Base-by-base conservation (phyloP, 305 asterid genomes). In the Lippia alba region DNA sequence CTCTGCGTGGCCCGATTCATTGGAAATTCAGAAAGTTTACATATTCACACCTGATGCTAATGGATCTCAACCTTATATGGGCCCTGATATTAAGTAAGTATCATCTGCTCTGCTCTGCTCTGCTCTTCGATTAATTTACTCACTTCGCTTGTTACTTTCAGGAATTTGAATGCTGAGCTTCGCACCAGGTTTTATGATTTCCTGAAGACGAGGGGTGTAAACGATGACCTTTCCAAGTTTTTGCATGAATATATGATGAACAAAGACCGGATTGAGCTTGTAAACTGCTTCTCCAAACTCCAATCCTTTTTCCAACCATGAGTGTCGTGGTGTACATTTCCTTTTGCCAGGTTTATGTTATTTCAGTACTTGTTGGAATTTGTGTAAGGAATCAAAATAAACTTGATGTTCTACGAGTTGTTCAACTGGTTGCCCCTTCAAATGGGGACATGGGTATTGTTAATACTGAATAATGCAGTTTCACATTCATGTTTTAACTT, bases 201-300 rank as follows among this genome's bases (percentile, higher is more conserved):
- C 79, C 73, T 85, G 68, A 62, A 83, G 40, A 19, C 54, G 45
- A 83, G 88, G 48, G 86, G 91, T 58, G 61, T 85, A 69, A 72
- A 79, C 48, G 74, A 64, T 45, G 85, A 72, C 32, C 85, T 85
- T 70, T 77, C 84, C 18, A 56, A 34, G 17, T 85, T 85, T 73
- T 76, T 85, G 84, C 91, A 83, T 69, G 72, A 66, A 61, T 85
- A 74, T 74, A 85, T 85, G 86, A 57, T 74, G 82, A 85, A 83
- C 67, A 85, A 85, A 75, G 86, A 81, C 69, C 77, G 79, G 65
- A 60, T 74, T 75, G 91, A 85, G 85, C 73, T 74, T 56, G 64
- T 85, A 66, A 68, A 57, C 6, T 85, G 91, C 88, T 59, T 83
- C 66, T 67, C 69, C 69, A 83, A 77, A 77, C 51, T 81, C 61